phyloP scores from a whole-genome alignment of 228 moss, liverwort and hornwort species.

The Sphagnum fallax region DNA sequence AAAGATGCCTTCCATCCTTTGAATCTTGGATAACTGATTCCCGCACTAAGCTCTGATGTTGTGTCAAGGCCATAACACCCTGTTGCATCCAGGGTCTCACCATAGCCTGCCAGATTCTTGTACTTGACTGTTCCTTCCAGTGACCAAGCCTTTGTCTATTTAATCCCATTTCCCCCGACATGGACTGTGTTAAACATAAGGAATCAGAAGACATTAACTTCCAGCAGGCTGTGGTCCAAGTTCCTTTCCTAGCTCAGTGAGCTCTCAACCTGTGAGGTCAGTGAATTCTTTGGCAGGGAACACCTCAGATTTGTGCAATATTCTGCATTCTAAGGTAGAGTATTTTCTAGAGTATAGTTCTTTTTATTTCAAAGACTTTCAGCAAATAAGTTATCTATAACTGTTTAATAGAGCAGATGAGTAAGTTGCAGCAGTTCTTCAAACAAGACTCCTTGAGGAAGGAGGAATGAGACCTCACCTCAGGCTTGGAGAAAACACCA shows the following conservation, averaged over 20 bases:
- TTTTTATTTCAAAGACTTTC: too few relatives aligned
- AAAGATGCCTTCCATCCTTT: conserved; percentile 78
- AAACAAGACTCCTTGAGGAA: too few relatives aligned
- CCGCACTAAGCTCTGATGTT: conserved; percentile 94
- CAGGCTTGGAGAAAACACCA: conserved; percentile 93
- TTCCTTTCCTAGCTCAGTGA: too few relatives aligned
- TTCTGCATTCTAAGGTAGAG: too few relatives aligned
- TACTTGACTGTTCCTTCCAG: conserved; percentile 95
- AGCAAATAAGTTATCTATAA: too few relatives aligned
- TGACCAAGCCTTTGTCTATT: conserved; percentile 93
- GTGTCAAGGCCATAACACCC: conserved; percentile 98
- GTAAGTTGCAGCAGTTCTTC: too few relatives aligned
- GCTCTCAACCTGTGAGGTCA: too few relatives aligned
- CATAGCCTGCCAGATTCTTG: conserved; percentile 83
- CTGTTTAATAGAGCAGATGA: too few relatives aligned
- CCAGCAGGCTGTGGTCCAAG: background rate
- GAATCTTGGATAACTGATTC: conserved; percentile 78
- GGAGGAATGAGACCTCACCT: conserved; percentile 42
- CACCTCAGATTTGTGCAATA: too few relatives aligned
- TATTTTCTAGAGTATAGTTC: too few relatives aligned
- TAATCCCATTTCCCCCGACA: conserved; percentile 9
- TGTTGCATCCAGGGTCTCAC: conserved; percentile 94
- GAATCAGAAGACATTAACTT: background rate
- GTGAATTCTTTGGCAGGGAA: too few relatives aligned
- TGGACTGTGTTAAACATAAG: background rate